These are phyloP conservation scores for Capronia epimyces DNA, from an alignment of 2,329 filamentous ascomycete genomes.

Conservation along the genomic window DNA sequence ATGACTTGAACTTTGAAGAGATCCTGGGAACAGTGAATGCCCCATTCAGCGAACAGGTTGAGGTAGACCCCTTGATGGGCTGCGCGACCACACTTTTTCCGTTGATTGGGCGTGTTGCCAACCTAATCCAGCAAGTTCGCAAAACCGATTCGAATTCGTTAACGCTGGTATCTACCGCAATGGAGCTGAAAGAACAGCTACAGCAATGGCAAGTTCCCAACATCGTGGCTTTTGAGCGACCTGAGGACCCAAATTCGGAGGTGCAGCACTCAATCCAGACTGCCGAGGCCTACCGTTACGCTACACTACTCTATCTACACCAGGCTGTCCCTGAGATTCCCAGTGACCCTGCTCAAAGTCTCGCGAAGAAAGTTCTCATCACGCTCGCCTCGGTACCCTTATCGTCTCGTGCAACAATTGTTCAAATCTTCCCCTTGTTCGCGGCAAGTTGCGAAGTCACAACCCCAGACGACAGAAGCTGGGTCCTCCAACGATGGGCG, in stretches of 20 bases:
- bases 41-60: constrained; percentile 44
- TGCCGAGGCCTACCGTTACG: constrained; percentile 62
- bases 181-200: constrained; percentile 56
- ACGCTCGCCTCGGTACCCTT: constrained; percentile 60
- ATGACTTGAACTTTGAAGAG: constrained; percentile 51
- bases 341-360: constrained; percentile 50
- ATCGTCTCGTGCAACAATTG: constrained; percentile 58
- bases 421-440: constrained; percentile 65
- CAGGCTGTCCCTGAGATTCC: constrained; percentile 65
- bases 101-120: constrained; percentile 60
- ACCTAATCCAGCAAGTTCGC: constrained; percentile 59
- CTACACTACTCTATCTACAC: constrained; percentile 61
- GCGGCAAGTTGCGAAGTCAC: constrained; percentile 61
- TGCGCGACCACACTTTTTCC: constrained; percentile 64
- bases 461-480: constrained; percentile 55
- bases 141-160: constrained; percentile 53
- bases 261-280: constrained; percentile 62
- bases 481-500: constrained; percentile 59
- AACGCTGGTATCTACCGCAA: constrained; percentile 57
- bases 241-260: constrained; percentile 58
- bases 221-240: constrained; percentile 49
- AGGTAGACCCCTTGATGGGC: constrained; percentile 67
- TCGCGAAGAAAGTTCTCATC: constrained; percentile 58
- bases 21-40: constrained; percentile 36
- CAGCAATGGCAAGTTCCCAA: constrained; percentile 57